These are phyloP conservation scores for Serendipita sp. DNA, from an alignment of 1,284 basidiomycete species.

Conservation along the genomic window DNA sequence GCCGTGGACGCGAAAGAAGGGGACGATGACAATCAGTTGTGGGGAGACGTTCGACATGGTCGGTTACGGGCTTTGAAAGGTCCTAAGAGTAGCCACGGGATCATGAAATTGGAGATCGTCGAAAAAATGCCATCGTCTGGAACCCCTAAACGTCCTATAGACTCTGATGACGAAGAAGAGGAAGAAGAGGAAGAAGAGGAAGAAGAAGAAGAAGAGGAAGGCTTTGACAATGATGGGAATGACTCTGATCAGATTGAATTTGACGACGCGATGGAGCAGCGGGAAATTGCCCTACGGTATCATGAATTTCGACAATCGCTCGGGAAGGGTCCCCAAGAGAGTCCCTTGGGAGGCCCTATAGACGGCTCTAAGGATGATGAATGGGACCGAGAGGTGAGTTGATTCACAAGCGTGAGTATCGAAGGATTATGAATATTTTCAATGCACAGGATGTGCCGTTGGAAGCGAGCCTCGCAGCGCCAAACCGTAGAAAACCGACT, in stretches of 20 bases:
- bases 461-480: neutral
- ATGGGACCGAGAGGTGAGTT: slow-evolving; percentile 1
- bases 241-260: neutral
- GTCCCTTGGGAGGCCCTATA: slow-evolving; percentile 3
- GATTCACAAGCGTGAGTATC: neutral
- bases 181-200: neutral
- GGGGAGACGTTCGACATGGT: slow-evolving; percentile 42
- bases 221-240: neutral
- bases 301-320: slow-evolving; percentile 1
- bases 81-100: neutral
- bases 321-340: neutral
- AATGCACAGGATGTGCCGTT: neutral
- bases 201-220: neutral
- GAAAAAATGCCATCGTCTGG: neutral
- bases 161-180: slow-evolving; percentile 2
- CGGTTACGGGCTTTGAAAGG: slow-evolving; percentile 25
- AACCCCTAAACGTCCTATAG: neutral
- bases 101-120: slow-evolving; percentile 1
- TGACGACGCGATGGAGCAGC: neutral
- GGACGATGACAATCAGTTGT: slow-evolving; percentile 15
- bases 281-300: neutral
- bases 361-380: neutral
- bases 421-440: neutral
- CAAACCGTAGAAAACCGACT: neutral
- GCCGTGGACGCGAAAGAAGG: slow-evolving; percentile 22